Evolutionary conservation across 345 rosid genomes (phyloP), one percentile per base, ranked within the genome.

Genomic region (Excoecaria agallocha): DNA sequence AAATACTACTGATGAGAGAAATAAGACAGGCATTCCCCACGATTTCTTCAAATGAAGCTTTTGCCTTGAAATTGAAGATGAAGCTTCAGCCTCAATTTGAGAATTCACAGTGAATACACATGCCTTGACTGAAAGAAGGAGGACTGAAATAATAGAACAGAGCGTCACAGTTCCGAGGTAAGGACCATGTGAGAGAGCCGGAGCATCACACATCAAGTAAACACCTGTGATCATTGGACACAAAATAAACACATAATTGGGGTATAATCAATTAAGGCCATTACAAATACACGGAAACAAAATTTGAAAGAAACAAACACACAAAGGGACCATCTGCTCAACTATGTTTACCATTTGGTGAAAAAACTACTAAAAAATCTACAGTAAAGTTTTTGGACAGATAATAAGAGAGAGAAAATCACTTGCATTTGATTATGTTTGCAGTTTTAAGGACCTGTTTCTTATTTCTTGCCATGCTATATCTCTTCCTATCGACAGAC

Each of bases 11-110:
- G 98, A 94, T 0, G 98, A 92, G 45, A 94, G 89, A 78, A 94
- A 94, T 86, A 94, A 82, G 80, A 94, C 98, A 5, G 98, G 97
- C 98, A 94, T 94, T 17, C 97, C 98, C 98, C 94, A 90, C n/a
- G 97, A 90, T 83, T 89, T 94, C 79, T 94, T 94, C 71, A 94
- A 77, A 73, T 94, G 96, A 24, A 94, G 86, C 70, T 82, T 85
- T 82, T 88, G 90, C 77, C 91, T 90, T 19, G 98, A 82, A 10
- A 83, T 85, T 22, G 96, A 88, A 49, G 74, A 81, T 20, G 88
- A 89, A 59, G 88, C 90, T 81, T 90, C 88, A 20, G 85, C 89
- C 77, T 77, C 90, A 8, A 89, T 74, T 82, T 88, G 98, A 43
- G 94, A 94, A 82, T 85, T 86, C 74, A 86, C 87, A 66, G 92